phyloP scores from a whole-genome alignment of 345 rosid genomes.

The Citropsis articulata region DNA sequence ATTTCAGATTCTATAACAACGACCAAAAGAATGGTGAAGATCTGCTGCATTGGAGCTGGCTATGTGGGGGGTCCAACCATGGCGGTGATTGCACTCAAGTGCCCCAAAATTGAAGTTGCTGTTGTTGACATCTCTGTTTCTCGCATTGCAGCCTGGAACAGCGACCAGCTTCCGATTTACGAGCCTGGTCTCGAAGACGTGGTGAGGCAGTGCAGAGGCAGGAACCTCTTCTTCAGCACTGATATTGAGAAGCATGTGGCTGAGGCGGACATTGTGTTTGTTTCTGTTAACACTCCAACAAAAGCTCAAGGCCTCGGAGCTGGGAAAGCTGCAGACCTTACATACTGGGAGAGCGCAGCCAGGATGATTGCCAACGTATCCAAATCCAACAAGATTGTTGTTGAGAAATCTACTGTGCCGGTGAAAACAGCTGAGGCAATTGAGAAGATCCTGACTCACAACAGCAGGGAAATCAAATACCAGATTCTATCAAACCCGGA shows the following conservation, averaged over 20 bases:
- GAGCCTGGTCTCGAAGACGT: conserved; percentile 74
- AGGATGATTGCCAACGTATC: conserved; percentile 86
- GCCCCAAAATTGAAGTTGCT: conserved; percentile 59
- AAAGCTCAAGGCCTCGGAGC: conserved; percentile 83
- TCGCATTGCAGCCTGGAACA: conserved; percentile 67
- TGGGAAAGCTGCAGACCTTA: conserved; percentile 83
- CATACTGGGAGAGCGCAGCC: conserved; percentile 91
- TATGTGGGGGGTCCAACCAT: conserved; percentile 76
- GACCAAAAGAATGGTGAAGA: conserved; percentile 55
- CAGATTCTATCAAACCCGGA: conserved; percentile 91
- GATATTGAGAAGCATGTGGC: conserved; percentile 66
- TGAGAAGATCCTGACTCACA: conserved; percentile 69
- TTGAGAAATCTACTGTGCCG: conserved; percentile 88
- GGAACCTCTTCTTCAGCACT: conserved; percentile 73
- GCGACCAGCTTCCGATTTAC: conserved; percentile 62
- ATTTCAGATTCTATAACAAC: conserved; percentile 11
- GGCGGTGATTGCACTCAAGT: conserved; percentile 71
- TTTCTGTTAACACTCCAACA: conserved; percentile 81
- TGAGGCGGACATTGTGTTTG: conserved; percentile 78
- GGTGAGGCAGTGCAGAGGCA: conserved; percentile 67
- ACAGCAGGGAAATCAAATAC: conserved; percentile 74
- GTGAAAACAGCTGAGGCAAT: conserved; percentile 89
- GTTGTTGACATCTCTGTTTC: conserved; percentile 69
- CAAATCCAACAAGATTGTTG: conserved; percentile 72
- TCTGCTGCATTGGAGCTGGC: conserved; percentile 76